Evolutionary conservation across 768 basidiomycete genomes (phyloP).

Genomic region (Gymnopilus junonius): DNA sequence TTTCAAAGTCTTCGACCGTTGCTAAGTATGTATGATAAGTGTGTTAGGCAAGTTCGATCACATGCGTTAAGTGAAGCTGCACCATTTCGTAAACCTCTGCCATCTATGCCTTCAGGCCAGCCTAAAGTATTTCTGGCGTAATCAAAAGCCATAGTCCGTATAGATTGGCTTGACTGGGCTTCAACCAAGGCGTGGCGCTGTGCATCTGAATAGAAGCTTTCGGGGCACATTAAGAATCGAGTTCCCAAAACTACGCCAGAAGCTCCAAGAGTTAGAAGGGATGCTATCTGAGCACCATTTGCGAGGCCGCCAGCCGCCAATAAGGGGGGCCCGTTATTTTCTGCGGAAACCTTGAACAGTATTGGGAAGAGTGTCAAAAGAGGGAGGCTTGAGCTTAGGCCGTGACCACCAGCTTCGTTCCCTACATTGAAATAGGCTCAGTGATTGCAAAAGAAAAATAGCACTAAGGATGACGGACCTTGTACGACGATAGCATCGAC

Average conservation of each 20-base stretch:
- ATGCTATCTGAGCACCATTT: constrained; percentile 66
- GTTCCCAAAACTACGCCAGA: constrained; percentile 76
- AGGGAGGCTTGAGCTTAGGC: constrained; percentile 57
- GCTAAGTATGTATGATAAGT: constrained; percentile 32
- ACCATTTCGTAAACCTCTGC: constrained; percentile 61
- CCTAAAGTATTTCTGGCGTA: constrained; percentile 54
- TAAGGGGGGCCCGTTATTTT: constrained; percentile 40
- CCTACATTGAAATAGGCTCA: constrained; percentile 43
- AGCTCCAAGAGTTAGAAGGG: constrained; percentile 68
- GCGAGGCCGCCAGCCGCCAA: constrained; percentile 79
- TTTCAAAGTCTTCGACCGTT: constrained; percentile 61
- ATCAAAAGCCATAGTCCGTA: constrained; percentile 70
- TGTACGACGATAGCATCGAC: constrained; percentile 79
- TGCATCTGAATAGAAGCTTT: constrained; percentile 58
- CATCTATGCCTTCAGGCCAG: constrained; percentile 68
- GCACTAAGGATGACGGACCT: constrained; percentile 47
- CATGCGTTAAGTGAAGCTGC: constrained; percentile 17
- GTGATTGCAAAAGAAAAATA: neutral
- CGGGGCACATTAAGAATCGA: constrained; percentile 70
- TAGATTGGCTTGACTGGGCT: constrained; percentile 49
- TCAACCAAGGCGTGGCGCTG: constrained; percentile 58
- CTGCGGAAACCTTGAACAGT: constrained; percentile 48
- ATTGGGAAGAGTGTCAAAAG: constrained; percentile 62
- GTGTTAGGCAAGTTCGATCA: constrained; percentile 1
- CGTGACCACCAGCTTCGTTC: constrained; percentile 83